Evolutionary conservation across 495 filamentous ascomycete species (phyloP).

Genomic region (Glarea lozoyensis): DNA sequence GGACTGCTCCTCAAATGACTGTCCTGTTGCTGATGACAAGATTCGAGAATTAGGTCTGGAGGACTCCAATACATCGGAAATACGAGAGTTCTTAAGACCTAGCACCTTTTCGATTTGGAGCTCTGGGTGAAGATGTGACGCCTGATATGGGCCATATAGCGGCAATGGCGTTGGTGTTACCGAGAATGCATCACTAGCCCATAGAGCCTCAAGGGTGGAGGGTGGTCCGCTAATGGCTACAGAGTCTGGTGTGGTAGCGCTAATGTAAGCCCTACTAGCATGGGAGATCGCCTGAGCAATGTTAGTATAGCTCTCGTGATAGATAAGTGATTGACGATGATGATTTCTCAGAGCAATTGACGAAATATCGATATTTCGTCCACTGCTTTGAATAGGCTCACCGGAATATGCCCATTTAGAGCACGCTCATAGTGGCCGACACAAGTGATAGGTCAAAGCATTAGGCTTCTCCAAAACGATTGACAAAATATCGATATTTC

Average conservation of each 20-base stretch:
- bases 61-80: constrained; percentile 30
- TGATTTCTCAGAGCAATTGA: no score
- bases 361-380: no score
- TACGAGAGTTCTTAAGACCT: constrained; percentile 26
- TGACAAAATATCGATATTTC: no score
- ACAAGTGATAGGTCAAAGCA: no score
- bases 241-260: constrained; percentile 58
- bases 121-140: constrained; percentile 56
- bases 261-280: constrained; percentile 60
- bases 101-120: constrained; percentile 56
- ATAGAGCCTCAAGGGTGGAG: constrained; percentile 46
- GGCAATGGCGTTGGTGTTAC: constrained; percentile 54
- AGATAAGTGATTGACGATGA: no score
- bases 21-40: constrained; percentile 49
- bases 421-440: no score
- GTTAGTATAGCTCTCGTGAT: no score
- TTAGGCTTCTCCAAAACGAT: no score
- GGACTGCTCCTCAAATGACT: constrained; percentile 8
- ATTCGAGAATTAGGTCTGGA: constrained; percentile 45
- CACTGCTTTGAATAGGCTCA: no score
- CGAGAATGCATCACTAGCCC: constrained; percentile 42
- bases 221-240: constrained; percentile 78
- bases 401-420: no score
- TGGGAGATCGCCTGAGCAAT: constrained; percentile 42
- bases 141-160: constrained; percentile 76